Percentiles rank a stretch among this genome's conserved stretches.
Conservation (phyloP, 2,329 filamentous ascomycete species). For the Chaetomiaceae sp. region DNA sequence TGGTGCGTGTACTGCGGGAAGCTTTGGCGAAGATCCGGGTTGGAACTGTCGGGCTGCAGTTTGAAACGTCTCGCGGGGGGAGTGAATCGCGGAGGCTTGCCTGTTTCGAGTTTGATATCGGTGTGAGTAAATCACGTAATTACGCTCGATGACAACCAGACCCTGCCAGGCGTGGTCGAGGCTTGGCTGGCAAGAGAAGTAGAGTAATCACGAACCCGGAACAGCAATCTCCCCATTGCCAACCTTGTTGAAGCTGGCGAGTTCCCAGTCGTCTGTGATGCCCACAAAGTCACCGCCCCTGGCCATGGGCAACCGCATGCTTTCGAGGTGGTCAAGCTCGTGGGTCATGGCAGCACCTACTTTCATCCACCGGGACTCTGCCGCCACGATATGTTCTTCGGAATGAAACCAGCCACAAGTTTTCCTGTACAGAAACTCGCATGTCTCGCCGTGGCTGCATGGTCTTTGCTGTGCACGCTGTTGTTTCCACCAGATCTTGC, state of each 20-base stretch:
- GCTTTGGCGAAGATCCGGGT: neutral
- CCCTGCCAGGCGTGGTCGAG: too few species aligned
- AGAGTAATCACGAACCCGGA: slow-evolving; percentile 17
- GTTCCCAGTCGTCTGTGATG: slow-evolving; percentile 14
- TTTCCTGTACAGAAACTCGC: too few species aligned
- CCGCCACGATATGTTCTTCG: neutral
- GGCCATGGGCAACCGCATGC: neutral
- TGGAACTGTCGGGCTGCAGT: slow-evolving; percentile 10
- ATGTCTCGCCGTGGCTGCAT: too few species aligned
- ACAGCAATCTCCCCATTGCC: slow-evolving; percentile 23
- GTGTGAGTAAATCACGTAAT: too few species aligned
- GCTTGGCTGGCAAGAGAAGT: too few species aligned
- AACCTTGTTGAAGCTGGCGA: slow-evolving; percentile 26
- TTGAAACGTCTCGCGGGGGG: slow-evolving; percentile 8
- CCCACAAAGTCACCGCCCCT: neutral
- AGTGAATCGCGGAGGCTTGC: slow-evolving; percentile 17
- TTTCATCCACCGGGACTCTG: neutral
- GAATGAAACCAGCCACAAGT: neutral
- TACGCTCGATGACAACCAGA: too few species aligned
- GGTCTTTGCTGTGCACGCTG: too few species aligned
- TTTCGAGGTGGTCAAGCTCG: neutral
- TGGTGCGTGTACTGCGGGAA: slow-evolving; percentile 15
- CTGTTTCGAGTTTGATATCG: slow-evolving; percentile 1
- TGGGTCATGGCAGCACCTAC: neutral
- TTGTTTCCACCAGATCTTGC: too few species aligned